Evolutionary conservation across 371 early-diverging fungal species (phyloP).

Genomic region (Zancudomyces culisetae): DNA sequence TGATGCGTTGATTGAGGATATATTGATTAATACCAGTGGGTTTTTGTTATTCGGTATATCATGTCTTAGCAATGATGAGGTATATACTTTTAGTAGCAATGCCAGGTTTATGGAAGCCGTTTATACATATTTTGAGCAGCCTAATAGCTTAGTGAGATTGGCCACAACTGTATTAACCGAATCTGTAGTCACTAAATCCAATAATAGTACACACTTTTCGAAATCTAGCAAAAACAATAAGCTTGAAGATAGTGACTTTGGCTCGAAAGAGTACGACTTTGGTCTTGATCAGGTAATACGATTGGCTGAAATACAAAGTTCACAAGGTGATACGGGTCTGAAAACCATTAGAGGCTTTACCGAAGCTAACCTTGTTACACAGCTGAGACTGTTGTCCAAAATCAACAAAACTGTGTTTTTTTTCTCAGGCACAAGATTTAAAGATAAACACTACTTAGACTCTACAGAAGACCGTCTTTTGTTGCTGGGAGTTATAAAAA

Average conservation of each 20-base stretch:
- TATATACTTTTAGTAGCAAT: background rate
- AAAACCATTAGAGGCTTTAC: background rate
- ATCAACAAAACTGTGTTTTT: background rate
- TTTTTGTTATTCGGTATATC: background rate
- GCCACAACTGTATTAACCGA: constrained; percentile 1
- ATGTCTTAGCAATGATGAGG: background rate
- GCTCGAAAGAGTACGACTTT: background rate
- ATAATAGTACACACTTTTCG: background rate
- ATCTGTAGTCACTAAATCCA: background rate
- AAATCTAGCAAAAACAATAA: no score
- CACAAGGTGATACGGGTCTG: background rate
- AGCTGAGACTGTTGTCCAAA: background rate
- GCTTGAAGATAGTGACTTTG: background rate
- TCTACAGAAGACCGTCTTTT: background rate
- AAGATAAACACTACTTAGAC: no score
- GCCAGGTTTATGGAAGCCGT: background rate
- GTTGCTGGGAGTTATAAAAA: background rate
- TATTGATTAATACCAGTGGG: background rate
- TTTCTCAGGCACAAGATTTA: background rate
- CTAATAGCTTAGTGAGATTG: background rate
- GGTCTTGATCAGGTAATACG: constrained; percentile 1
- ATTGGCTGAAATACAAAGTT: background rate
- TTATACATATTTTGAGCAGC: background rate
- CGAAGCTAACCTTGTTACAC: background rate
- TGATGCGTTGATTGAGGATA: background rate